Evolutionary conservation across 768 basidiomycete species (phyloP).

Genomic region (Trametes meyenii): DNA sequence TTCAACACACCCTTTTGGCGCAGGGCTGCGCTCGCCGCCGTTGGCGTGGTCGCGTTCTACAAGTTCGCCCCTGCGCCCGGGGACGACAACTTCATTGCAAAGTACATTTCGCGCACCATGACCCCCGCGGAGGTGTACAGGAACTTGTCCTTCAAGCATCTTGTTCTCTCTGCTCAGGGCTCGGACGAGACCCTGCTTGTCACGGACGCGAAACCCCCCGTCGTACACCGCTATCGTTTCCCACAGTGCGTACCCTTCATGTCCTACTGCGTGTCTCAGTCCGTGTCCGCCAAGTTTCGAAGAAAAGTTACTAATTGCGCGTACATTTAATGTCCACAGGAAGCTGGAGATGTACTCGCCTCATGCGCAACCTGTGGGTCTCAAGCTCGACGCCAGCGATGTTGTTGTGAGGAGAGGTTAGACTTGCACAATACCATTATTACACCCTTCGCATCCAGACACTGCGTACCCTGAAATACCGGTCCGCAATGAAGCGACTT

Average conservation of each 20-base stretch:
- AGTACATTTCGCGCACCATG: constrained; percentile 62
- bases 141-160: constrained; percentile 58
- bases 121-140: constrained; percentile 59
- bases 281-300: not conserved
- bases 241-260: constrained; percentile 62
- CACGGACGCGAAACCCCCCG: constrained; percentile 45
- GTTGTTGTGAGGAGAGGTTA: constrained; percentile 39
- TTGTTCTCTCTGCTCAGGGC: constrained; percentile 45
- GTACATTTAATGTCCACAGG: constrained; percentile 37
- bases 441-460: not conserved
- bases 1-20: constrained; percentile 72
- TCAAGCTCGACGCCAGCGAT: constrained; percentile 39
- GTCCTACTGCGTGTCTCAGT: too few relatives aligned
- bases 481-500: not conserved
- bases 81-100: constrained; percentile 66
- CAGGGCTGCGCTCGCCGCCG: constrained; percentile 54
- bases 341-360: constrained; percentile 62
- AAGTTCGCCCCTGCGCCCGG: constrained; percentile 67
- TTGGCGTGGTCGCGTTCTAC: constrained; percentile 57
- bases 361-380: constrained; percentile 61
- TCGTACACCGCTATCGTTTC: constrained; percentile 65
- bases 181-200: constrained; percentile 48
- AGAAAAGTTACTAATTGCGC: too few relatives aligned
- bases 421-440: constrained; percentile 16
- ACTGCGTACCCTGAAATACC: not conserved